Percentiles rank a stretch among this genome's conserved stretches.
These are phyloP conservation scores for Ceratobasidium sp. DNA, from an alignment of 1,284 basidiomycete species.

Conservation along the genomic window DNA sequence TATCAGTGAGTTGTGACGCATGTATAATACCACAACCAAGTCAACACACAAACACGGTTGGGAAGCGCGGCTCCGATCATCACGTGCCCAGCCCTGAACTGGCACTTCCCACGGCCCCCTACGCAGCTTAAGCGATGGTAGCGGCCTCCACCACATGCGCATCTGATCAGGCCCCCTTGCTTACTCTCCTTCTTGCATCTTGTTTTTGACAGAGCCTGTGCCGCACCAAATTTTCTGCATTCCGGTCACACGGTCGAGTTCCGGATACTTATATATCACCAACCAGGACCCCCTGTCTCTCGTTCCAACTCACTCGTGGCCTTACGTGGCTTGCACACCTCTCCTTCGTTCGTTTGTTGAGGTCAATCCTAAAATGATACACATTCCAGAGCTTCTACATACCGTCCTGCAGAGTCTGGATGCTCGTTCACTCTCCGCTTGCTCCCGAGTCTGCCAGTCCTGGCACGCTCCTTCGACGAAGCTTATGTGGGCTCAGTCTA, in stretches of 20 bases:
- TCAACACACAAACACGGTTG: too few species aligned
- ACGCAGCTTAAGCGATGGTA: not conserved
- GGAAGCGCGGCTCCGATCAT: not conserved
- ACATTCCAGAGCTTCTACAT: conserved; percentile 7
- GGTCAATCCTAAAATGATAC: too few species aligned
- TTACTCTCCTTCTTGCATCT: not conserved
- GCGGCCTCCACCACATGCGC: not conserved
- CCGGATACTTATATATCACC: too few species aligned
- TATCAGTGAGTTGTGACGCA: too few species aligned
- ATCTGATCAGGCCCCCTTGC: not conserved
- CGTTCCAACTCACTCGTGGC: too few species aligned
- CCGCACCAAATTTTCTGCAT: not conserved
- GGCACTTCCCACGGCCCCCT: not conserved
- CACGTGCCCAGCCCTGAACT: too few species aligned
- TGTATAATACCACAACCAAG: too few species aligned
- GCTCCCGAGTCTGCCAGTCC: not conserved
- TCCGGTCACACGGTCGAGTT: not conserved
- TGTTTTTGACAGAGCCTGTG: not conserved
- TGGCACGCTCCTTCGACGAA: conserved; percentile 16
- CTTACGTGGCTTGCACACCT: too few species aligned
- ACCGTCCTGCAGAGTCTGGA: not conserved
- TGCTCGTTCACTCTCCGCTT: not conserved
- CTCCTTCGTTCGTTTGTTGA: too few species aligned
- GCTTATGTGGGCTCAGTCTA: conserved; percentile 5
- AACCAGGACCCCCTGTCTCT: not conserved